Evolutionary conservation across 2,329 filamentous ascomycete genomes (phyloP).

Genomic region (Byssochlamys sp.): DNA sequence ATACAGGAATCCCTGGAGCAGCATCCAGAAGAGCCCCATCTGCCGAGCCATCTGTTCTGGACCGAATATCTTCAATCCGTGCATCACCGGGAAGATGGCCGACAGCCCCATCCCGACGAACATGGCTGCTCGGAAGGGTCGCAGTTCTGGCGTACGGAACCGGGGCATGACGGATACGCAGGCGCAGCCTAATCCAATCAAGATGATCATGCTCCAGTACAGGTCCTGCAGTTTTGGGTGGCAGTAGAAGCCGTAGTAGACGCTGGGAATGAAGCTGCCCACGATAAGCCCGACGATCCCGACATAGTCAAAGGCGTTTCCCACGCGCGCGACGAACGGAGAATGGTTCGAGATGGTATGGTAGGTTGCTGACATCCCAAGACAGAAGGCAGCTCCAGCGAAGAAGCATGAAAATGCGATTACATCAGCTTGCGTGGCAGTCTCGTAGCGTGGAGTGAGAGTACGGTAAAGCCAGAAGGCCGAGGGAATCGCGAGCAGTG

Average conservation of each 20-base stretch:
- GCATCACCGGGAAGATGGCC: constrained; percentile 71
- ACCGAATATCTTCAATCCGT: constrained; percentile 62
- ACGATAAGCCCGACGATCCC: constrained; percentile 88
- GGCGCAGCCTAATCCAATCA: constrained; percentile 66
- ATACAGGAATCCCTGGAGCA: constrained; percentile 73
- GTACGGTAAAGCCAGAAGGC: constrained; percentile 47
- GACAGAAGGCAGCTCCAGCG: constrained; percentile 58
- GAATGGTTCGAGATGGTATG: constrained; percentile 83
- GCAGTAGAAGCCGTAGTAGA: constrained; percentile 80
- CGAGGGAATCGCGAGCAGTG: constrained; percentile 46
- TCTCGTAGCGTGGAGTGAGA: constrained; percentile 56
- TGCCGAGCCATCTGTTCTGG: constrained; percentile 55
- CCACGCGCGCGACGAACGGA: constrained; percentile 63
- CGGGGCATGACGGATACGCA: constrained; percentile 67
- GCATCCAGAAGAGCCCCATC: constrained; percentile 72
- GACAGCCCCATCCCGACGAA: constrained; percentile 81
- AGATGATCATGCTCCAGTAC: constrained; percentile 71
- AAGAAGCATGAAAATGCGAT: constrained; percentile 71
- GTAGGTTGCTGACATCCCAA: constrained; percentile 75
- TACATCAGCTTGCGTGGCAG: constrained; percentile 55
- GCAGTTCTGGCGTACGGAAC: constrained; percentile 74
- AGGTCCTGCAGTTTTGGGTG: constrained; percentile 53
- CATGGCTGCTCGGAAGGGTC: constrained; percentile 77
- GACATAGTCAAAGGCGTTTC: constrained; percentile 88
- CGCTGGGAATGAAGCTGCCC: constrained; percentile 76